These are phyloP conservation scores for Xylaria nigripes DNA, from an alignment of 495 filamentous ascomycete species.

Conservation along the genomic window DNA sequence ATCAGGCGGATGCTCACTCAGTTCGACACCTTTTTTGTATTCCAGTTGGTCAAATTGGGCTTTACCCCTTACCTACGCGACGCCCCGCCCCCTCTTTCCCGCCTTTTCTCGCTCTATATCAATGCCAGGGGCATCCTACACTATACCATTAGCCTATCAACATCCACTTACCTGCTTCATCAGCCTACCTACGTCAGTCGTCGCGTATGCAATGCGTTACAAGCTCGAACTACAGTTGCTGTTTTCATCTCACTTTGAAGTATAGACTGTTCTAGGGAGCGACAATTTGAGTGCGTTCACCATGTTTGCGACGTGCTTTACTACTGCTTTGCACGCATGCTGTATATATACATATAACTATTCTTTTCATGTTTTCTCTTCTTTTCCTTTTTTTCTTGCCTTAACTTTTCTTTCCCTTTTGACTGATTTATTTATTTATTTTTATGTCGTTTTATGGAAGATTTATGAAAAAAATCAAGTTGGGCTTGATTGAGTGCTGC, in stretches of 20 bases:
- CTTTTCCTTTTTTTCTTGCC: too few relatives aligned
- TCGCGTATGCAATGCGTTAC: neutral
- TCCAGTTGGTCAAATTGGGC: neutral
- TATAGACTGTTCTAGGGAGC: constrained; percentile 8
- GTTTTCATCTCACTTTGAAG: neutral
- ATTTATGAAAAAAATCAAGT: too few relatives aligned
- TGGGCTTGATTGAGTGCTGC: too few relatives aligned
- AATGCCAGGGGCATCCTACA: neutral
- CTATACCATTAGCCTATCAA: neutral
- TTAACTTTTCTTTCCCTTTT: too few relatives aligned
- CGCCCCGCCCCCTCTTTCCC: neutral
- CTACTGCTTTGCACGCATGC: too few relatives aligned
- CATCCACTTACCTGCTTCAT: neutral
- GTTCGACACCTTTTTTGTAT: neutral
- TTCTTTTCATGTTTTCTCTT: too few relatives aligned
- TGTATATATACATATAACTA: neutral
- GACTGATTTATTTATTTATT: too few relatives aligned
- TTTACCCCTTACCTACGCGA: neutral
- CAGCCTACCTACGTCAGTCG: neutral
- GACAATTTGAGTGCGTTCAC: constrained; percentile 1
- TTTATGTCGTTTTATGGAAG: too few relatives aligned
- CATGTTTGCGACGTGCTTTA: neutral
- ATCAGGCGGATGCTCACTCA: neutral
- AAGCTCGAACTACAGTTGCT: neutral
- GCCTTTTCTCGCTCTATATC: neutral